These are phyloP conservation scores for Populus hybrid DNA, from an alignment of 441 rosid species.

Conservation along the genomic window DNA sequence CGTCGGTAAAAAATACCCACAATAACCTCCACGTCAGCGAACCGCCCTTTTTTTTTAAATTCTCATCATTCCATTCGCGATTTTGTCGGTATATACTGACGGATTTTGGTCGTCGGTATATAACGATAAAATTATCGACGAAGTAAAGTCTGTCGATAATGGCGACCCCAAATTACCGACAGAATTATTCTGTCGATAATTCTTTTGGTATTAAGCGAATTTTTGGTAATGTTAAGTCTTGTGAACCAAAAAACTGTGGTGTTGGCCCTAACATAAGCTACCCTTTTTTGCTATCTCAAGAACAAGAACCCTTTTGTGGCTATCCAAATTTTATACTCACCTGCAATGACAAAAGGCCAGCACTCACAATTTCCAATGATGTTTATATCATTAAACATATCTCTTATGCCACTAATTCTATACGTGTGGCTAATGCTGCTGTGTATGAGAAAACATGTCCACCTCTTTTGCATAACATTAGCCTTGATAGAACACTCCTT, in stretches of 20 bases:
- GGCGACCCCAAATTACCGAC: no score
- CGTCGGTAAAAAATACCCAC: no score
- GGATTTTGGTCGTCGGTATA: no score
- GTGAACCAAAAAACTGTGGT: constrained; percentile 45
- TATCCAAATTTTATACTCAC: constrained; percentile 38
- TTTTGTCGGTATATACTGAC: no score
- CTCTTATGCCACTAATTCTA: constrained; percentile 29
- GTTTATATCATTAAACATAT: constrained; percentile 41
- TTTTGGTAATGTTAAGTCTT: constrained; percentile 21
- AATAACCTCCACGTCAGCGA: no score
- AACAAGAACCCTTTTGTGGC: constrained; percentile 46
- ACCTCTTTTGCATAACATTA: constrained; percentile 35
- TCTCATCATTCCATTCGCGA: no score
- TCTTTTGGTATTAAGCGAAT: no score
- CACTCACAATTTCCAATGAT: constrained; percentile 36
- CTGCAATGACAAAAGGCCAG: constrained; percentile 34
- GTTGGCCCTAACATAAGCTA: constrained; percentile 42
- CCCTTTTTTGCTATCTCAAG: constrained; percentile 42
- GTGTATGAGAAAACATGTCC: constrained; percentile 40
- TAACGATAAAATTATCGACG: no score
- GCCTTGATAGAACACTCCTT: constrained; percentile 43
- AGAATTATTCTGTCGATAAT: no score
- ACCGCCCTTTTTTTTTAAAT: no score
- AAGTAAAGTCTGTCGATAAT: no score
- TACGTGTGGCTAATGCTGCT: constrained; percentile 38